Conservation (phyloP, 75 land plant species). For the Cunninghamia lanceolata region DNA sequence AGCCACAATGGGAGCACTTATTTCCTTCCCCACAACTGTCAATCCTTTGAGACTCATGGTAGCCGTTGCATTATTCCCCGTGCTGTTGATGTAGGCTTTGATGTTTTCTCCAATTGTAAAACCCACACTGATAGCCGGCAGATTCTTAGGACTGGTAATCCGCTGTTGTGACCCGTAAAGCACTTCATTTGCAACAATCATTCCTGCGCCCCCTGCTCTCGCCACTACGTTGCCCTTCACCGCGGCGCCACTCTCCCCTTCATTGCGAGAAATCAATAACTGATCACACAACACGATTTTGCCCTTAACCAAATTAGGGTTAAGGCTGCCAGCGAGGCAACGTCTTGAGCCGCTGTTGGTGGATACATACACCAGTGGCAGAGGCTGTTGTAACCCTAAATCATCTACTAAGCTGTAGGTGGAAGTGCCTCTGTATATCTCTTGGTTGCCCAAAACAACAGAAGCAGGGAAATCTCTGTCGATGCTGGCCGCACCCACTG, state of each 20-base stretch:
- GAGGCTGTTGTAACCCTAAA: neutral
- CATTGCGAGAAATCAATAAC: neutral
- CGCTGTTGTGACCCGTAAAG: neutral
- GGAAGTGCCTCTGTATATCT: neutral
- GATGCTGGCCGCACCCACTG: constrained; percentile 23
- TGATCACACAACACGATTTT: constrained; percentile 3
- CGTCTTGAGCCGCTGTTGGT: neutral
- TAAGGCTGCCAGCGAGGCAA: neutral
- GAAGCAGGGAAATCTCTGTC: constrained; percentile 20
- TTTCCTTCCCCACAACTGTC: constrained; percentile 5
- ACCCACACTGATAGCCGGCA: constrained; percentile 14
- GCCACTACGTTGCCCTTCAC: constrained; percentile 12
- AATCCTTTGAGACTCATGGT: neutral
- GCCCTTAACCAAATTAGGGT: neutral
- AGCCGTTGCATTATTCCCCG: constrained; percentile 11
- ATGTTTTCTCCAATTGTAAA: constrained; percentile 13
- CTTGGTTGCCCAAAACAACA: neutral
- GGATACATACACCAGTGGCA: neutral
- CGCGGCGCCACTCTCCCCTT: too few species aligned
- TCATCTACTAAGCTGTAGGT: constrained; percentile 11
- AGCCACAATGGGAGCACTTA: constrained; percentile 26
- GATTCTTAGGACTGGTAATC: neutral
- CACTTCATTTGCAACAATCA: constrained; percentile 19
- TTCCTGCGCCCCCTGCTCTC: neutral
- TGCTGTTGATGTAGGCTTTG: constrained; percentile 22